A percentile compares a stretch with the other conserved stretches of the same genome.
These are phyloP conservation scores for Venturia aucupariae DNA, from an alignment of 2,329 filamentous ascomycete genomes.

Conservation along the genomic window DNA sequence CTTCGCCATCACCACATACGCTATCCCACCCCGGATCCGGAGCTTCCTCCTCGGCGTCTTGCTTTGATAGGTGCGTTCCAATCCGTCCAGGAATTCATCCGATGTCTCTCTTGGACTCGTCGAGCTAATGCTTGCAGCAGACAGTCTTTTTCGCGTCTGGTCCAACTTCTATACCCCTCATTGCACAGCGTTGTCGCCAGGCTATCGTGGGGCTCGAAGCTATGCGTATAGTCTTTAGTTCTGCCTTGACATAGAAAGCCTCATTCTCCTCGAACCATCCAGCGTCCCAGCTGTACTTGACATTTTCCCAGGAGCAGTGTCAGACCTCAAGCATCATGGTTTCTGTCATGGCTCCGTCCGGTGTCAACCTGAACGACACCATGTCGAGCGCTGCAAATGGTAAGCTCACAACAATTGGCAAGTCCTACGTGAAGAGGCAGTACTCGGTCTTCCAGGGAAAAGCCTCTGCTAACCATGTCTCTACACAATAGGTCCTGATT, in stretches of 20 bases:
- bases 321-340: slow-evolving; percentile 1
- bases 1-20: neutral
- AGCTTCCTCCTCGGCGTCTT: neutral
- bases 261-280: neutral
- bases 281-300: neutral
- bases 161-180: neutral
- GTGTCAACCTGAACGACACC: neutral
- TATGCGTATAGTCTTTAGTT: neutral
- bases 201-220: slow-evolving; percentile 1
- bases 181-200: neutral
- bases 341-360: slow-evolving; percentile 1
- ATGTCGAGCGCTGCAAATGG: neutral
- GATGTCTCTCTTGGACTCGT: neutral
- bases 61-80: neutral
- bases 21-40: neutral
- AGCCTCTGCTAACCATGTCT: neutral
- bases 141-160: neutral
- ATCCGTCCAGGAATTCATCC: neutral
- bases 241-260: neutral
- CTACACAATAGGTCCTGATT: neutral
- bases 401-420: neutral
- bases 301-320: neutral
- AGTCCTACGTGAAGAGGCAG: neutral
- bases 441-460: neutral
- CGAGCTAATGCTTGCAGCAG: neutral